phyloP scores from a whole-genome alignment of 371 early-diverging fungal species.

The Mortierella sp. region DNA sequence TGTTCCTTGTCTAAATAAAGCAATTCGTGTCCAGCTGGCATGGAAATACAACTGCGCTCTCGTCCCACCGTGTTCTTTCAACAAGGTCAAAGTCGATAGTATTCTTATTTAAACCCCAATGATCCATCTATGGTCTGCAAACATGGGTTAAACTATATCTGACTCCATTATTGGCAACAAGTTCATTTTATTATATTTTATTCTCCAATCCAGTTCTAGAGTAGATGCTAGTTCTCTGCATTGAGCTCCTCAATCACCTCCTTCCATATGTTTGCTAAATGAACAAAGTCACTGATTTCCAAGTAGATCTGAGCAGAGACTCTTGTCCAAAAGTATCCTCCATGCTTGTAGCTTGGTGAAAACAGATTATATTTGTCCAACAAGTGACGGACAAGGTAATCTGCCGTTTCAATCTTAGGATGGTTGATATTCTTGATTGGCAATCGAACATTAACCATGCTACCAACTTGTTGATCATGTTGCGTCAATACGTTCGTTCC shows the following conservation, averaged over 20 bases:
- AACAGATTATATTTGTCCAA: slow-evolving; percentile 61
- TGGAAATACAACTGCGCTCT: neutral
- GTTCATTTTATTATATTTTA: neutral
- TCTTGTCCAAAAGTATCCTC: slow-evolving; percentile 65
- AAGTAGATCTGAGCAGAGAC: slow-evolving; percentile 73
- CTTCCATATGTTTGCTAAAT: slow-evolving; percentile 60
- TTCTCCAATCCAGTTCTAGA: neutral
- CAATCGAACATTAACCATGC: slow-evolving; percentile 73
- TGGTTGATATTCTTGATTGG: slow-evolving; percentile 59
- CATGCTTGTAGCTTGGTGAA: slow-evolving; percentile 61
- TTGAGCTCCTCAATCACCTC: slow-evolving; percentile 58
- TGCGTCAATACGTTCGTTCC: slow-evolving; percentile 72
- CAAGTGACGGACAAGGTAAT: slow-evolving; percentile 55
- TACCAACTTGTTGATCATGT: slow-evolving; percentile 56
- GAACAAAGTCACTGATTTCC: slow-evolving; percentile 65
- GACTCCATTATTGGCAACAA: too few relatives aligned
- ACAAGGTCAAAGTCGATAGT: too few relatives aligned
- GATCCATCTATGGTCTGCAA: too few relatives aligned
- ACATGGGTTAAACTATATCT: too few relatives aligned
- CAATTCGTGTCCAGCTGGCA: slow-evolving; percentile 23
- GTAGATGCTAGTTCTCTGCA: slow-evolving; percentile 10
- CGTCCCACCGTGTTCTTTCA: too few relatives aligned
- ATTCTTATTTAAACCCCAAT: too few relatives aligned
- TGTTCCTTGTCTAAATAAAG: neutral
- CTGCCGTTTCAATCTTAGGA: slow-evolving; percentile 27